Evolutionary conservation across 345 rosid species (phyloP).

Genomic region (Triadica sebifera): DNA sequence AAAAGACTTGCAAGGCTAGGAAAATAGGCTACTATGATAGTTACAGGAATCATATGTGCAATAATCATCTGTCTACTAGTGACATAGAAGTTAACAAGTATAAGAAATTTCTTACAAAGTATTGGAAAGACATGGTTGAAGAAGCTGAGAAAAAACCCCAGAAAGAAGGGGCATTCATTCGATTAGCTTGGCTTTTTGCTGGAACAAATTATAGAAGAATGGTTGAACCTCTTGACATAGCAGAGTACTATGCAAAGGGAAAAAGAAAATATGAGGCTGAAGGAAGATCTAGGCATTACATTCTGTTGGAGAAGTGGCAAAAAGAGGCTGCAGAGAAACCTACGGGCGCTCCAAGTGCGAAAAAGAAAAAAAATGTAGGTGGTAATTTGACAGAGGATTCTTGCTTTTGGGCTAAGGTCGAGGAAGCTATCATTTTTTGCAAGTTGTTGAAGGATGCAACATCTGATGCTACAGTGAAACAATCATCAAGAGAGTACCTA

Average conservation of each 20-base stretch:
- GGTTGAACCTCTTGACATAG: constrained; percentile 79
- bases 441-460: constrained; percentile 15
- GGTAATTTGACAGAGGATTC: constrained; percentile 51
- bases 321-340: constrained; percentile 5
- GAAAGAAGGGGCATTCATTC: constrained; percentile 30
- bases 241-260: constrained; percentile 47
- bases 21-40: constrained; percentile 58
- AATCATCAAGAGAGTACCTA: constrained; percentile 13
- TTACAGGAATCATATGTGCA: constrained; percentile 35
- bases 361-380: constrained; percentile 26
- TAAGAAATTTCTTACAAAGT: constrained; percentile 30
- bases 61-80: background rate
- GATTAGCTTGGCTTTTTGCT: constrained; percentile 35
- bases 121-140: constrained; percentile 52
- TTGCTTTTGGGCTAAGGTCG: constrained; percentile 80
- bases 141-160: constrained; percentile 53
- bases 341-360: background rate
- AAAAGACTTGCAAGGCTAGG: constrained; percentile 35
- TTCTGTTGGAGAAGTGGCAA: constrained; percentile 52
- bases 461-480: constrained; percentile 8
- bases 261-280: constrained; percentile 23
- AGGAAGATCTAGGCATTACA: constrained; percentile 52
- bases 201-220: constrained; percentile 61
- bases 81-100: background rate
- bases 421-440: constrained; percentile 49